Evolutionary conservation across 805 yeast species (phyloP), one percentile per base, ranked within the genome.

Genomic region (Ogataea pini): DNA sequence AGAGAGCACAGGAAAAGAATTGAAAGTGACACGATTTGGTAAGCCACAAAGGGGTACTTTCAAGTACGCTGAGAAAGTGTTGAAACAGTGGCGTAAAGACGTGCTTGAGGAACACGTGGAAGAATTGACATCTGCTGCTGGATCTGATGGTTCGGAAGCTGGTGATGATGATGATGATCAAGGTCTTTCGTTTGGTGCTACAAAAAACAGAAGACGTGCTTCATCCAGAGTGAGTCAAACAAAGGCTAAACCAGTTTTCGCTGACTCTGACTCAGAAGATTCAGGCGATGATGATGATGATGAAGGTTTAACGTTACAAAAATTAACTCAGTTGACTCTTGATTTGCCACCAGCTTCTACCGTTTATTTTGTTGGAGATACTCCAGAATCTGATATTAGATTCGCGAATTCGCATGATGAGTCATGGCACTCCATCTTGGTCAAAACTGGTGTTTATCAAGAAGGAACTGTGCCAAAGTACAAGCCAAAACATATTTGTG

Each of bases 21-120:
- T 89, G 58, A 80, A 82, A 61, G 91, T 86, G 39, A 86, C 86
- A 44, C 74, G 95, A 62, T 89, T 87, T 61, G 96, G 96, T 62
- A 89, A 89, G 68, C 96, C 96, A 1, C 94, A 89, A 64, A 76
- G 83, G 57, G 91, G 91, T 43, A 89, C 96, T 16, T 89, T 89
- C 70, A 79, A 80, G 63, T 89, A 80, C 61, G 95, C 96, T 48
- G 84, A 84, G 63, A 85, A 85, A 67, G 86, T 89, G 25, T 75
- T 89, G 56, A 74, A 81, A 27, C 72, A 72, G 46, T 89, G 96
- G 96, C 78, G 95, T 69, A 79, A 83, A 61, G 87, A 85, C 54
- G 85, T 85, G 24, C 74, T 85, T 62, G 87, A 85, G 50, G 86
- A 82, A 56, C 88, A 86, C 63, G 81, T 86, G 58, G 83, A 81